phyloP scores from a whole-genome alignment of 1,284 basidiomycete species.

The Tylopilus sp. region DNA sequence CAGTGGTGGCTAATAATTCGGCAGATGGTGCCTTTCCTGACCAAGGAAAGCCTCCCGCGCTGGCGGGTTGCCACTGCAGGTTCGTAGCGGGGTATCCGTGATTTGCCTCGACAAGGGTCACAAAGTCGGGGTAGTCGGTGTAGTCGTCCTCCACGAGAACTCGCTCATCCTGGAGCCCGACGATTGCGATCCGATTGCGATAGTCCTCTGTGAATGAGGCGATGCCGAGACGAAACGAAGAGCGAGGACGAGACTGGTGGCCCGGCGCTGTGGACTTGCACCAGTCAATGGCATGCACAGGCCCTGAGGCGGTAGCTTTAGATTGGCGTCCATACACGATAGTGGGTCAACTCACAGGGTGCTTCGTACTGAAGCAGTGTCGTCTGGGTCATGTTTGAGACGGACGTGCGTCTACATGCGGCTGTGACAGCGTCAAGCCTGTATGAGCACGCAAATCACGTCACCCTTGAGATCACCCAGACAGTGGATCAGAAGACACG shows the following conservation, averaged over 20 bases:
- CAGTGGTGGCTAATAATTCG: conserved; percentile 86
- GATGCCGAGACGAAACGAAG: conserved; percentile 74
- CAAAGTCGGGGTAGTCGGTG: conserved; percentile 75
- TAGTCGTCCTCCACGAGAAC: conserved; percentile 79
- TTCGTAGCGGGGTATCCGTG: conserved; percentile 83
- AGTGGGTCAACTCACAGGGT: conserved; percentile 54
- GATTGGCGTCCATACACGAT: conserved; percentile 2
- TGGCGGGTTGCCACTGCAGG: conserved; percentile 77
- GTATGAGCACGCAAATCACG: neutral
- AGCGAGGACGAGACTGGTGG: conserved; percentile 65
- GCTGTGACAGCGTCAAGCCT: conserved; percentile 16
- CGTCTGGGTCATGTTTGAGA: conserved; percentile 51
- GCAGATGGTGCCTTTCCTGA: conserved; percentile 54
- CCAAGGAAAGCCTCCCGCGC: conserved; percentile 58
- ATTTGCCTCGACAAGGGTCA: conserved; percentile 70
- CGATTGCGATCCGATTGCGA: conserved; percentile 74
- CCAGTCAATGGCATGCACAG: conserved; percentile 79
- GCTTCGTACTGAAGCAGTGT: conserved; percentile 69
- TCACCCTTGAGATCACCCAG: neutral
- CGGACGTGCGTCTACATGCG: conserved; percentile 20
- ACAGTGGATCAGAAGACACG: conserved; percentile 1
- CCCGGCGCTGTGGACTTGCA: conserved; percentile 73
- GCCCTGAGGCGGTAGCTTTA: conserved; percentile 49
- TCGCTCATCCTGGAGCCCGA: conserved; percentile 78
- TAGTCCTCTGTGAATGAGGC: conserved; percentile 77